Evolutionary conservation across 345 rosid genomes (phyloP).

Genomic region (Ceriops decandra): DNA sequence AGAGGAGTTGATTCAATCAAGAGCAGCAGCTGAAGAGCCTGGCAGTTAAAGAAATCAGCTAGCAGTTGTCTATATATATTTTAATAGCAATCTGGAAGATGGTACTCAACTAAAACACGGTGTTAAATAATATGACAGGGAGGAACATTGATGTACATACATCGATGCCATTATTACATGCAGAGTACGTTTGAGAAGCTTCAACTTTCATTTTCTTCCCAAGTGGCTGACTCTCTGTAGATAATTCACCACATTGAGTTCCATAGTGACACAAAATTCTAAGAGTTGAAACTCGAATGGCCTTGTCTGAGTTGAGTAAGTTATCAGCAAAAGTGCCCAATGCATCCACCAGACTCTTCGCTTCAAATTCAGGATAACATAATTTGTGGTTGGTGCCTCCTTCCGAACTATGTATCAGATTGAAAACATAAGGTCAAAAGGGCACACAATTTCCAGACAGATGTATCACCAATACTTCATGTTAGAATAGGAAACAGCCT

Average conservation of each 20-base stretch:
- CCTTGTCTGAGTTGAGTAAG: conserved; percentile 64
- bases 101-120: background rate
- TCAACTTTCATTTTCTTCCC: conserved; percentile 48
- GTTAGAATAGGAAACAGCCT: no score
- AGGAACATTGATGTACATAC: conserved; percentile 38
- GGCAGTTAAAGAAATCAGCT: conserved; percentile 25
- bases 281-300: conserved; percentile 64
- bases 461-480: no score
- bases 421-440: conserved; percentile 8
- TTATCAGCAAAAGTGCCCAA: conserved; percentile 51
- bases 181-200: conserved; percentile 25
- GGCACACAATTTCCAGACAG: no score
- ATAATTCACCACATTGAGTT: conserved; percentile 28
- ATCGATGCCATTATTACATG: conserved; percentile 31
- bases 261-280: conserved; percentile 74
- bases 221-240: conserved; percentile 37
- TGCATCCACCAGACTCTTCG: conserved; percentile 42
- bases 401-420: conserved; percentile 42
- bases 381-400: conserved; percentile 22
- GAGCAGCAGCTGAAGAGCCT: conserved; percentile 72
- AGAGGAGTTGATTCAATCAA: conserved; percentile 60
- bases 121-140: conserved; percentile 5
- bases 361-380: conserved; percentile 46
- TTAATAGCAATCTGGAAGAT: no score
- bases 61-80: background rate